A percentile compares a stretch with the other conserved stretches of the same genome.
These are phyloP conservation scores for Penicillium sp. DNA, from an alignment of 2,329 filamentous ascomycete genomes.

Conservation along the genomic window DNA sequence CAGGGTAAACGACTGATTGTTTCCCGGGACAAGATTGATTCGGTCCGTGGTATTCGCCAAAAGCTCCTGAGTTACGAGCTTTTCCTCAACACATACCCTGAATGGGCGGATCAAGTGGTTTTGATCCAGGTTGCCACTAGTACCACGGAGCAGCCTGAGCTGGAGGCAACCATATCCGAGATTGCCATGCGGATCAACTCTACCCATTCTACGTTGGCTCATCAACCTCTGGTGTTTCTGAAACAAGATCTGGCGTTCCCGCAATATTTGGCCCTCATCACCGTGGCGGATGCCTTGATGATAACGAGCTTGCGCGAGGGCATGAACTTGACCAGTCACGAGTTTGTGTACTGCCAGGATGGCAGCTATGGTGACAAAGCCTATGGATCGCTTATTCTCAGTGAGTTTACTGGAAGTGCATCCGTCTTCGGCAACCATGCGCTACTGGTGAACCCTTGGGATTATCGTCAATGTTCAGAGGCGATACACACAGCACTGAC, in stretches of 20 bases:
- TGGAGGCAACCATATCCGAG: constrained; percentile 84
- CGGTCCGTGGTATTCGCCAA: constrained; percentile 86
- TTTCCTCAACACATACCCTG: constrained; percentile 88
- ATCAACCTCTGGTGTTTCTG: constrained; percentile 88
- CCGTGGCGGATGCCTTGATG: constrained; percentile 86
- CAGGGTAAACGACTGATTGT: constrained; percentile 87
- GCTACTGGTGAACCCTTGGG: constrained; percentile 90
- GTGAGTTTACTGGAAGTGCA: constrained; percentile 90
- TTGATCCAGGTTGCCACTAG: constrained; percentile 93
- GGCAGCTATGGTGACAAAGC: constrained; percentile 71
- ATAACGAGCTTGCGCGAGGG: constrained; percentile 94
- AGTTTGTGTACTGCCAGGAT: constrained; percentile 91
- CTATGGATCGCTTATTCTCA: constrained; percentile 84
- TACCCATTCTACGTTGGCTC: constrained; percentile 81
- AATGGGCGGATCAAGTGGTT: constrained; percentile 83
- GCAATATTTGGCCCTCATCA: constrained; percentile 88
- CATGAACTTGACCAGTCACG: constrained; percentile 95
- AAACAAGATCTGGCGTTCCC: constrained; percentile 92
- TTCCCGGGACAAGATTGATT: constrained; percentile 88
- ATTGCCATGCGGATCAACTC: constrained; percentile 95
- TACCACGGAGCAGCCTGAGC: constrained; percentile 79
- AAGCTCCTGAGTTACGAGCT: constrained; percentile 90
- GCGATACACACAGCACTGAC: constrained; percentile 81
- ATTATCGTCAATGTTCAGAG: constrained; percentile 82
- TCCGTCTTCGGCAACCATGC: constrained; percentile 78